phyloP scores from a whole-genome alignment of 805 yeast species.

The Wickerhamomyces hampshirensis region DNA sequence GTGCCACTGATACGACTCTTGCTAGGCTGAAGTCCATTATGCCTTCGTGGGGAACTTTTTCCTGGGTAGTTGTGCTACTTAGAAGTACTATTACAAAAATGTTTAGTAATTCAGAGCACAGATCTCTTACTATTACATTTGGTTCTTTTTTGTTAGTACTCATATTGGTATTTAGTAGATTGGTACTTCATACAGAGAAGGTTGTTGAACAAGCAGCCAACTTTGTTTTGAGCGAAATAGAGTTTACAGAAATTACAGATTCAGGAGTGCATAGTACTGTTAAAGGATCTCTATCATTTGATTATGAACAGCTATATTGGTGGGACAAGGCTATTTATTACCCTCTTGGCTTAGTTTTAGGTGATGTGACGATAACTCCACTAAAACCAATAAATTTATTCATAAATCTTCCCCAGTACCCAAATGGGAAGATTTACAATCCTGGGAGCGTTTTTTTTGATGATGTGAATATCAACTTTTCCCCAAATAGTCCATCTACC shows the following conservation, averaged over 20 bases:
- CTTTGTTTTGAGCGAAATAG: constrained; percentile 5
- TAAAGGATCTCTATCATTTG: constrained; percentile 10
- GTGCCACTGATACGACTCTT: background rate
- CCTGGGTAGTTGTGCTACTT: too few species aligned
- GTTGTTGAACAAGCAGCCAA: constrained; percentile 5
- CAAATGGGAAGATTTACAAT: constrained; percentile 4
- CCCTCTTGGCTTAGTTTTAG: constrained; percentile 6
- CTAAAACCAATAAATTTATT: constrained; percentile 9
- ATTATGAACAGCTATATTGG: constrained; percentile 14
- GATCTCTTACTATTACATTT: background rate
- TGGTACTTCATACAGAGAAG: constrained; percentile 4
- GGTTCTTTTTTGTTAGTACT: background rate
- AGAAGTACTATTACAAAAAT: too few species aligned
- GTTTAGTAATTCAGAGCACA: too few species aligned
- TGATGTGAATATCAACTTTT: constrained; percentile 10
- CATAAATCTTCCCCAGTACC: constrained; percentile 8
- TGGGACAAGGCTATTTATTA: constrained; percentile 6
- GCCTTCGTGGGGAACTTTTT: background rate
- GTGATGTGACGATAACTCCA: constrained; percentile 5
- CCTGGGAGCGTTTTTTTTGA: constrained; percentile 5
- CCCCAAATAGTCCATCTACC: constrained; percentile 8
- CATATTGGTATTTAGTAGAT: background rate
- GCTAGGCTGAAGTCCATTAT: background rate
- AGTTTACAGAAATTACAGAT: constrained; percentile 9
- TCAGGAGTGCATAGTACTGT: constrained; percentile 13